These are phyloP conservation scores for Calycina marina DNA, from an alignment of 2,329 filamentous ascomycete genomes.

Conservation along the genomic window DNA sequence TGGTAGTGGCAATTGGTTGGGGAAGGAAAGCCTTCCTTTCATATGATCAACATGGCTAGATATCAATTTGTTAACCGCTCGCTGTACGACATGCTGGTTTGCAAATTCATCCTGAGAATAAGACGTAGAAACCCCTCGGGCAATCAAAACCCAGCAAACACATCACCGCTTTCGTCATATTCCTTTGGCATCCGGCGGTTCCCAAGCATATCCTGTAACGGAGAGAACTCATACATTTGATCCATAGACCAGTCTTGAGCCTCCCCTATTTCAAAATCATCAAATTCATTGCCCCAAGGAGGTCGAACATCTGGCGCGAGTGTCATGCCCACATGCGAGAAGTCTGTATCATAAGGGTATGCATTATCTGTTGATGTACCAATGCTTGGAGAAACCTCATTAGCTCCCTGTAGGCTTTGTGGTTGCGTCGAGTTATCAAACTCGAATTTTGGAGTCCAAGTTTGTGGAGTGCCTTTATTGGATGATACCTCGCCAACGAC, in stretches of 20 bases:
- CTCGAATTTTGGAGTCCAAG: background rate
- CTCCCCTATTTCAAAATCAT: constrained; percentile 12
- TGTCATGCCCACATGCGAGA: background rate
- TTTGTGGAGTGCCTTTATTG: constrained; percentile 1
- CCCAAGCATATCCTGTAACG: constrained; percentile 9
- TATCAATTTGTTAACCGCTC: too few species aligned
- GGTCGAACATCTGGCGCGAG: constrained; percentile 7
- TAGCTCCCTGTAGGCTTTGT: background rate
- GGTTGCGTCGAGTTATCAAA: background rate
- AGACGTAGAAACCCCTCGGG: too few species aligned
- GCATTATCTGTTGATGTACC: constrained; percentile 11
- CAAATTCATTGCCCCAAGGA: constrained; percentile 9
- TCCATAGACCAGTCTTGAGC: constrained; percentile 14
- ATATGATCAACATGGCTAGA: too few species aligned
- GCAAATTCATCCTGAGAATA: too few species aligned
- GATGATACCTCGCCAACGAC: background rate
- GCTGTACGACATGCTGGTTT: too few species aligned
- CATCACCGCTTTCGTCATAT: constrained; percentile 16
- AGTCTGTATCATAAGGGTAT: constrained; percentile 8
- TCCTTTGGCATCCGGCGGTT: constrained; percentile 12
- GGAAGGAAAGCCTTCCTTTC: too few species aligned
- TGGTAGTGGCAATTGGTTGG: too few species aligned
- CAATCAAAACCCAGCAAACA: constrained; percentile 15
- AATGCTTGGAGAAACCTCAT: constrained; percentile 11
- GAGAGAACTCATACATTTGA: constrained; percentile 16